Percentiles rank a stretch among this genome's conserved stretches.
These are phyloP conservation scores for Boletus mariae DNA, from an alignment of 1,284 basidiomycete species.

Conservation along the genomic window DNA sequence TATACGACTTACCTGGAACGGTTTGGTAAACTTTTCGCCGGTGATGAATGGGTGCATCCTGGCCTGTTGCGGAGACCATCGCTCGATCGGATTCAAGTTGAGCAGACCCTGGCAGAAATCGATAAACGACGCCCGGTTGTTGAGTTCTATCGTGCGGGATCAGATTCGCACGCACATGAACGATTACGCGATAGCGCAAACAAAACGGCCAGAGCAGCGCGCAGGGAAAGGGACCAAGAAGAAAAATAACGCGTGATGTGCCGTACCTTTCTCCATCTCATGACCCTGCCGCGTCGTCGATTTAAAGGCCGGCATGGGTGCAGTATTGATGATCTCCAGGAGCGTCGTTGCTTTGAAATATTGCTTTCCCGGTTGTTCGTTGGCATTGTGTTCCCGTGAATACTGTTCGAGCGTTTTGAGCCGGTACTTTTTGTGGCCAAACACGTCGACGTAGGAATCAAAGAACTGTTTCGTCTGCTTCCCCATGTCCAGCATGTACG, in stretches of 20 bases:
- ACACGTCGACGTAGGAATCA: constrained; percentile 75
- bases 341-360: constrained; percentile 96
- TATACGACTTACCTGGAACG: constrained; percentile 68
- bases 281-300: constrained; percentile 71
- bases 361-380: constrained; percentile 97
- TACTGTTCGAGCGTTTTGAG: constrained; percentile 95
- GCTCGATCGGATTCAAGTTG: constrained; percentile 89
- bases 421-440: constrained; percentile 84
- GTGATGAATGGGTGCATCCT: constrained; percentile 97
- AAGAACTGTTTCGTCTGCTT: constrained; percentile 97
- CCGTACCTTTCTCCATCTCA: constrained; percentile 88
- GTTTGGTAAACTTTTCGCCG: constrained; percentile 90
- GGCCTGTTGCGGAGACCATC: constrained; percentile 98
- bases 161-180: constrained; percentile 15
- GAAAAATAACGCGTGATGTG: neutral
- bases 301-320: constrained; percentile 82
- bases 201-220: neutral
- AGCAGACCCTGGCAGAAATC: constrained; percentile 96
- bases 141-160: constrained; percentile 66
- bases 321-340: constrained; percentile 94
- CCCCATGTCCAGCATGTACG: constrained; percentile 92
- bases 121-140: constrained; percentile 91
- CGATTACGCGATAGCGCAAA: constrained; percentile 16
- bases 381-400: constrained; percentile 88
- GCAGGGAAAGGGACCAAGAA: constrained; percentile 3